A percentile compares a stretch with the other conserved stretches of the same genome.
phyloP scores from a whole-genome alignment of 768 basidiomycete species.

The Rhodocollybia butyracea region DNA sequence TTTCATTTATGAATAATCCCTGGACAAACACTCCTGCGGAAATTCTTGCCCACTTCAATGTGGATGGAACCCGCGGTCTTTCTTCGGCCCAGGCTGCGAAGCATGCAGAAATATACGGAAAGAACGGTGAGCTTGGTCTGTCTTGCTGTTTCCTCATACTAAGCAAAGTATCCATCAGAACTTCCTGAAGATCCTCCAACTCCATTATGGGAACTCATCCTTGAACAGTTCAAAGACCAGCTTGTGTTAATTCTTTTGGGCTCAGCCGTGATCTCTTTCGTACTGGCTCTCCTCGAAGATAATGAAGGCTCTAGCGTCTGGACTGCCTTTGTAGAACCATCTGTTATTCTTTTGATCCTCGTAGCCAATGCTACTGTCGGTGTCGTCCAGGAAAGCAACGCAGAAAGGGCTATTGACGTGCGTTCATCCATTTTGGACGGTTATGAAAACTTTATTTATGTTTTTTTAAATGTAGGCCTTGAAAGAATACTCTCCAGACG shows the following conservation, averaged over 20 bases:
- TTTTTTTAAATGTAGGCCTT: slow-evolving; percentile 62
- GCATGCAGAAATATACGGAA: slow-evolving; percentile 79
- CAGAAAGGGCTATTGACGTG: slow-evolving; percentile 96
- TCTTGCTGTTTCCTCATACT: neutral
- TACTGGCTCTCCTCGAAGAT: slow-evolving; percentile 86
- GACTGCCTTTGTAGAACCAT: slow-evolving; percentile 92
- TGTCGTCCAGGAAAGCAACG: slow-evolving; percentile 94
- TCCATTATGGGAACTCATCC: slow-evolving; percentile 88
- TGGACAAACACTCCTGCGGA: slow-evolving; percentile 75
- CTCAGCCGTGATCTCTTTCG: slow-evolving; percentile 90
- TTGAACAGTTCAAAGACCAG: slow-evolving; percentile 99
- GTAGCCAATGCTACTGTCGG: slow-evolving; percentile 97
- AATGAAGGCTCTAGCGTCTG: slow-evolving; percentile 59
- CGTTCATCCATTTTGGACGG: slow-evolving; percentile 27
- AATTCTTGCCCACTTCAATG: slow-evolving; percentile 70
- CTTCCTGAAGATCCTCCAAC: slow-evolving; percentile 91
- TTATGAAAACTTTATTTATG: slow-evolving; percentile 8
- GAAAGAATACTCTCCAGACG: slow-evolving; percentile 96
- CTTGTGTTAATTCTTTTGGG: slow-evolving; percentile 94
- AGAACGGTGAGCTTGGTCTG: slow-evolving; percentile 61
- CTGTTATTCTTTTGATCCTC: slow-evolving; percentile 93
- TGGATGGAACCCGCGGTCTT: slow-evolving; percentile 63
- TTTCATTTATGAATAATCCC: slow-evolving; percentile 57
- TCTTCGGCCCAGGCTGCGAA: slow-evolving; percentile 62
- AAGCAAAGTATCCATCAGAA: slow-evolving; percentile 43